Evolutionary conservation across 1,284 basidiomycete species (phyloP), one percentile per base, ranked within the genome.

Genomic region (Athelia sp.): DNA sequence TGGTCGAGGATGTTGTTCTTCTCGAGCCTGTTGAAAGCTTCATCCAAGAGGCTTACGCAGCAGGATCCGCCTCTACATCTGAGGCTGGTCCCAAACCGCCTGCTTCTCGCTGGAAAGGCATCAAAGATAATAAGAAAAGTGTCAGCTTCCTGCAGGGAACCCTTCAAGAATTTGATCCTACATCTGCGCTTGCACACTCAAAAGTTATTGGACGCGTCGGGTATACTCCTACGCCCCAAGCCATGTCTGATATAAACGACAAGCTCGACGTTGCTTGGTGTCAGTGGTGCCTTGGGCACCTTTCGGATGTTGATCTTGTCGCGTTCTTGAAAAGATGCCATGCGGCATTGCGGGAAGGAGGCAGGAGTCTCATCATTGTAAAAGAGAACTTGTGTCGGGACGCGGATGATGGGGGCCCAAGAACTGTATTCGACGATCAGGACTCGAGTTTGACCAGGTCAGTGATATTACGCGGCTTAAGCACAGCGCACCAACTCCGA

Each of bases 271-370:
- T 93, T 14, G 79, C 95, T 51, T 93, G 91, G 94, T 92, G 91
- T 60, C 94, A 97, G 65, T 97, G 94, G 94, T 95, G 93, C 71
- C 74, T 96, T 13, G 89, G 90, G n/a, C 90, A 94, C 71, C 73
- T 96, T 53, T 79, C 76, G 47, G 87, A 95, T 61, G 60, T 66
- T 4, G 90, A 94, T 61, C 77, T 97, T 19, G 77, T 92, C 26
- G 64, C 69, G 0, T 97, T 96, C 69, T 75, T 97, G 52, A 71
- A 73, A 56, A 74, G 82, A 45, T 76, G 83, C 54, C 74, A 75
- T 47, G 65, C 65, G 4, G 78, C 87, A 1, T 62, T 93, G 52
- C 71, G 81, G 45, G 63, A 74, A 46, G 66, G 70, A 36, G 67
- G 62, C 13, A 65, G 64, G 48, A 79, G 85, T 49, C 55, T 90